A percentile compares a stretch with the other conserved stretches of the same genome.
These are phyloP conservation scores for Platanthera zijinensis DNA, from an alignment of 106 monocot genomes.

Conservation along the genomic window DNA sequence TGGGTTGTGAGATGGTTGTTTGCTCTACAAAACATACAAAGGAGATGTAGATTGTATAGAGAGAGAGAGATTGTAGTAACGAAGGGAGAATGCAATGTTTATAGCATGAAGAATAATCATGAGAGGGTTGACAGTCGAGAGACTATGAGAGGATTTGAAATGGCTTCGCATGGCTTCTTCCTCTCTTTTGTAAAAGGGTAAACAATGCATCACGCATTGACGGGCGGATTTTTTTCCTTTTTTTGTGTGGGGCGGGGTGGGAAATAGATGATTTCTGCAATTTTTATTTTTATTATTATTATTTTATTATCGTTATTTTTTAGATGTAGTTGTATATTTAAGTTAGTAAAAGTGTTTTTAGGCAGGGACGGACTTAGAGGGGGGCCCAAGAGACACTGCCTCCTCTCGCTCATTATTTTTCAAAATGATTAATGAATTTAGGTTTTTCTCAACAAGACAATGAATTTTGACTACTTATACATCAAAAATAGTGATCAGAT, in stretches of 20 bases:
- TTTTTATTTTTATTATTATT: too few relatives aligned
- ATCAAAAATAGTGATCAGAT: too few relatives aligned
- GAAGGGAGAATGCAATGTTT: not conserved
- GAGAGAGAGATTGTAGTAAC: not conserved
- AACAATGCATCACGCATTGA: not conserved
- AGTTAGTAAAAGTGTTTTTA: too few relatives aligned
- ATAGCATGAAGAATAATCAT: not conserved
- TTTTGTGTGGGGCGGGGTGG: not conserved
- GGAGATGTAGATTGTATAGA: not conserved
- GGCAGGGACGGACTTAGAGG: too few relatives aligned
- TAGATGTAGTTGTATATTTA: too few relatives aligned
- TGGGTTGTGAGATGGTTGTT: constrained; percentile 1
- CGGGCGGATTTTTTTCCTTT: not conserved
- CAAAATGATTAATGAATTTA: too few relatives aligned
- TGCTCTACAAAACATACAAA: constrained; percentile 2
- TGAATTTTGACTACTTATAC: too few relatives aligned
- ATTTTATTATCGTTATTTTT: too few relatives aligned
- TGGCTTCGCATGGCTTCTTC: not conserved
- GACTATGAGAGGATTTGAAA: not conserved
- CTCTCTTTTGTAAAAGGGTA: not conserved
- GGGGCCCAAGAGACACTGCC: too few relatives aligned
- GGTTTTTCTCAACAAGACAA: too few relatives aligned
- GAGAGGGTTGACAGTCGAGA: not conserved
- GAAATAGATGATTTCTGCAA: too few relatives aligned
- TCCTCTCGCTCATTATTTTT: too few relatives aligned